Percentiles rank a stretch among this genome's conserved stretches.
Evolutionary conservation across 768 basidiomycete genomes (phyloP).

Genomic region (Kwoniella europaea): DNA sequence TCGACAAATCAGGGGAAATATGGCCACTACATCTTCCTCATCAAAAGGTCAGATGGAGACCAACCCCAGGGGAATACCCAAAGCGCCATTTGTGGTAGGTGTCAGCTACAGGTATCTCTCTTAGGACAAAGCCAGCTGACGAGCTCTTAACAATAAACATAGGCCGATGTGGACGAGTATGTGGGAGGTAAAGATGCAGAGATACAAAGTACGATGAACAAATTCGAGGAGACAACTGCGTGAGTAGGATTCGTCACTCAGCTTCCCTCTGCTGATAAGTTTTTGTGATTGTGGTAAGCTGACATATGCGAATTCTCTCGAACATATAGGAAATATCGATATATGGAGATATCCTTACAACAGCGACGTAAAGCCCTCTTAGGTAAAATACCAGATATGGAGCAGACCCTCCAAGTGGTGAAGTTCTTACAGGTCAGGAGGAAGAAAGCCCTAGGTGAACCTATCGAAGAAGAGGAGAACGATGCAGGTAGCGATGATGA

Average conservation of each 20-base stretch:
- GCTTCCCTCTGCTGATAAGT: background rate
- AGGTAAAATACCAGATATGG: slow-evolving; percentile 95
- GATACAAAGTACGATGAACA: slow-evolving; percentile 75
- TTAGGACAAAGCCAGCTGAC: slow-evolving; percentile 11
- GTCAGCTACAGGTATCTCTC: no score
- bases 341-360: slow-evolving; percentile 87
- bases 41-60: slow-evolving; percentile 61
- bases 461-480: slow-evolving; percentile 35
- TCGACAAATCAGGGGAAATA: background rate
- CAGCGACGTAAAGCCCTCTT: slow-evolving; percentile 79
- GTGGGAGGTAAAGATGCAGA: slow-evolving; percentile 77
- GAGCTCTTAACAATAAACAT: background rate
- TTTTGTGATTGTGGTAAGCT: background rate
- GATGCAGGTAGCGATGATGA: slow-evolving; percentile 47
- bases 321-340: slow-evolving; percentile 85
- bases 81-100: slow-evolving; percentile 90
- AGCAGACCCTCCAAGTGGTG: slow-evolving; percentile 88
- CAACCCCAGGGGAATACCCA: slow-evolving; percentile 91
- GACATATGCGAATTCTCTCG: background rate
- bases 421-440: slow-evolving; percentile 74
- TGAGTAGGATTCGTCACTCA: slow-evolving; percentile 61
- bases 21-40: slow-evolving; percentile 32
- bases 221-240: slow-evolving; percentile 92
- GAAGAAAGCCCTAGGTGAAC: slow-evolving; percentile 63
- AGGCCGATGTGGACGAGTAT: slow-evolving; percentile 88